Conservation (phyloP, 495 filamentous ascomycete species). For the Talaromyces trachyspermus region DNA sequence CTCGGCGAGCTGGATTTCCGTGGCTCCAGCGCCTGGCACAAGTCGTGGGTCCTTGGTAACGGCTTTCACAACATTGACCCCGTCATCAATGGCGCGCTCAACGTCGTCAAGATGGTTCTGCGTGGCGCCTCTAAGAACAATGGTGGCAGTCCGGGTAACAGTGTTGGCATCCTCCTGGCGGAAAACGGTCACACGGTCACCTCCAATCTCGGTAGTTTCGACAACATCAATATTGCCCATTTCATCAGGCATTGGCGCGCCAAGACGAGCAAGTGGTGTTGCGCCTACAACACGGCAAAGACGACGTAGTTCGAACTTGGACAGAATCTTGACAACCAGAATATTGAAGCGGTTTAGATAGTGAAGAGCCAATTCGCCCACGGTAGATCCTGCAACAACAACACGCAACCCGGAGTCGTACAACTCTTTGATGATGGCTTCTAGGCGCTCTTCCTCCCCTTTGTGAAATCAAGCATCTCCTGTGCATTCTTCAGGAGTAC, state of each 20-base stretch:
- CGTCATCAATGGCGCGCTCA: conserved; percentile 95
- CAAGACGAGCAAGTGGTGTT: conserved; percentile 87
- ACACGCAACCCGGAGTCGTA: conserved; percentile 90
- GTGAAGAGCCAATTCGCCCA: conserved; percentile 93
- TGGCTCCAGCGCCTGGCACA: conserved; percentile 90
- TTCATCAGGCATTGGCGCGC: conserved; percentile 98
- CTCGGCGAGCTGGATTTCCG: conserved; percentile 92
- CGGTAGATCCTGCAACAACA: conserved; percentile 79
- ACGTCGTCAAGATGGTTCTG: conserved; percentile 97
- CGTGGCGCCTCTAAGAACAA: conserved; percentile 92
- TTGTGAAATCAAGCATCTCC: conserved; percentile 97
- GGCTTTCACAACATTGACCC: conserved; percentile 97
- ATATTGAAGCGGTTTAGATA: conserved; percentile 97
- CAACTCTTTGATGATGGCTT: conserved; percentile 86
- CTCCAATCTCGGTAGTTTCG: conserved; percentile 96
- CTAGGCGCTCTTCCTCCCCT: conserved; percentile 93
- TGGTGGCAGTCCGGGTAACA: conserved; percentile 82
- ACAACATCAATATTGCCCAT: conserved; percentile 94
- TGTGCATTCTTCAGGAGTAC: conserved; percentile 96
- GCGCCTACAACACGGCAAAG: conserved; percentile 95
- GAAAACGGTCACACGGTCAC: conserved; percentile 98
- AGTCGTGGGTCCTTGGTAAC: conserved; percentile 88
- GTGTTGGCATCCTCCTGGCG: conserved; percentile 91
- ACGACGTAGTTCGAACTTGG: conserved; percentile 92
- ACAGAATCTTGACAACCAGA: conserved; percentile 92